Conservation (phyloP, 371 early-diverging fungal species). For the Zancudomyces culisetae region DNA sequence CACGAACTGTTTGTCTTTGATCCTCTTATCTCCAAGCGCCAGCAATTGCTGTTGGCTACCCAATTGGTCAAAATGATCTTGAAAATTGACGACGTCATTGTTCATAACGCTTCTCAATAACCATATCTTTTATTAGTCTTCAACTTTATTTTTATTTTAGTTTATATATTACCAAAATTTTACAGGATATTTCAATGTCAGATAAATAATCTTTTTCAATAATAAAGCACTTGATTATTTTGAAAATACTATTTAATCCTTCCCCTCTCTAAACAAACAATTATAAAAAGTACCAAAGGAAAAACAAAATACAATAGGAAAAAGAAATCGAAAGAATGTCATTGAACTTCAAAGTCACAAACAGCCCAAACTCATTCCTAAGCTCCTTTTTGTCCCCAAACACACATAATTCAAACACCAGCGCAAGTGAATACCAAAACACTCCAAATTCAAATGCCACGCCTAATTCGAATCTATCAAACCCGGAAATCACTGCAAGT, state of each 20-base stretch:
- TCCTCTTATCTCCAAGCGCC: constrained; percentile 96
- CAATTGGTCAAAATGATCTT: constrained; percentile 98
- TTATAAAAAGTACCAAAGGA: not conserved
- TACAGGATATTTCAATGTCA: no score
- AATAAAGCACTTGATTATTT: no score
- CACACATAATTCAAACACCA: no score
- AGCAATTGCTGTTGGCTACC: constrained; percentile 93
- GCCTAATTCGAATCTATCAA: no score
- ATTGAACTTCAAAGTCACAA: no score
- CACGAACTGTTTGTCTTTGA: constrained; percentile 93
- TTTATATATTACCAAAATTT: not conserved
- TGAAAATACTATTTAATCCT: not conserved
- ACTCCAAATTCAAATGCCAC: no score
- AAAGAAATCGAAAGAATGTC: not conserved
- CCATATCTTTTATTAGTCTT: not conserved
- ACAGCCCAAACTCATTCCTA: no score
- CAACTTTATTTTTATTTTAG: not conserved
- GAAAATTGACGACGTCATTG: constrained; percentile 90
- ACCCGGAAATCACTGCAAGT: no score
- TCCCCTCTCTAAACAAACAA: not conserved
- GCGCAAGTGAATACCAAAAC: no score
- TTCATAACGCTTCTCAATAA: constrained; percentile 10
- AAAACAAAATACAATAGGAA: not conserved
- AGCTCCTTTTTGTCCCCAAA: no score
- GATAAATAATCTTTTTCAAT: no score